Percentiles rank a stretch among this genome's conserved stretches.
Evolutionary conservation across 805 yeast genomes (phyloP).

Genomic region (Starmerella gropengiesseri): DNA sequence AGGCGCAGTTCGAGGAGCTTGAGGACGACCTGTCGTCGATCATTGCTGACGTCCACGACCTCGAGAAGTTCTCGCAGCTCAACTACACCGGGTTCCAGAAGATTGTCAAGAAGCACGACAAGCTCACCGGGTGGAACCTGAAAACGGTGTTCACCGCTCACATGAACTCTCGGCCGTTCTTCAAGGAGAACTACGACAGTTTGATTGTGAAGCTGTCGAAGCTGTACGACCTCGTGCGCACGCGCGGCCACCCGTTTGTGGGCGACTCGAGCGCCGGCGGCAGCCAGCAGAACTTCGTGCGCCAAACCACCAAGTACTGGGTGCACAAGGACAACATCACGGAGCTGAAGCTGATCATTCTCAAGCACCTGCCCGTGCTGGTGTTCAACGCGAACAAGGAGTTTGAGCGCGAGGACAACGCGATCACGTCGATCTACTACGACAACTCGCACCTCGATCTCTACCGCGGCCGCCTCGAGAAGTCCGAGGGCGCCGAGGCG

Average conservation of each 20-base stretch:
- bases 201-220: constrained; percentile 82
- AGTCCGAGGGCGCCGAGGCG: constrained; percentile 98
- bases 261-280: constrained; percentile 99
- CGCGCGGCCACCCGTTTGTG: constrained; percentile 87
- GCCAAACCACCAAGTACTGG: constrained; percentile 99
- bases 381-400: constrained; percentile 96
- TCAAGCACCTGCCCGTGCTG: constrained; percentile 91
- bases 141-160: constrained; percentile 90
- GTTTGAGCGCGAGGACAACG: constrained; percentile 86
- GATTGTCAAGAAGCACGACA: constrained; percentile 93
- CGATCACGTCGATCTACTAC: constrained; percentile 92
- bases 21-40: constrained; percentile 74
- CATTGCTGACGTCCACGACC: constrained; percentile 93
- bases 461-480: constrained; percentile 86
- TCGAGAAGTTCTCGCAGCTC: constrained; percentile 84
- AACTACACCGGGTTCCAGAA: constrained; percentile 97
- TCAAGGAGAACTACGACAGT: constrained; percentile 85
- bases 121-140: constrained; percentile 65
- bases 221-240: constrained; percentile 83
- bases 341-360: constrained; percentile 79
- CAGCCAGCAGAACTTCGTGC: constrained; percentile 89
- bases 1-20: constrained; percentile 58
- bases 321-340: constrained; percentile 98
- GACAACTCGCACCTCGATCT: constrained; percentile 83
- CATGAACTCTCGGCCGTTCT: constrained; percentile 87